phyloP scores from a whole-genome alignment of 176 grass and related monocot species.

The Aegilops umbellulata region DNA sequence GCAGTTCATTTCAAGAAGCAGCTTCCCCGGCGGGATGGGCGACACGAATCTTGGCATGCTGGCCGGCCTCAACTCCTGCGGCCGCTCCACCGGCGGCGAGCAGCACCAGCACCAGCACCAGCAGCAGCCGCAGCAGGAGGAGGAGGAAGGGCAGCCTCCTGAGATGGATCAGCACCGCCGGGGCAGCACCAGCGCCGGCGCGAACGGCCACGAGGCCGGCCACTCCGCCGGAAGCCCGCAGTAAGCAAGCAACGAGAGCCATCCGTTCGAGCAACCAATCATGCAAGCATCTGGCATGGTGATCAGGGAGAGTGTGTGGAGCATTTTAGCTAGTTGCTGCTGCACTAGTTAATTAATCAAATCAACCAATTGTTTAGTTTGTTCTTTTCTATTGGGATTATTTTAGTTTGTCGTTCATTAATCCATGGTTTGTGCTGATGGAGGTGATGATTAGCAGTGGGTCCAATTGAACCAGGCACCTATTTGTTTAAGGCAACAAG shows the following conservation, averaged over 20 bases:
- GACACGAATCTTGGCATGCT: slow-evolving; percentile 84
- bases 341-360: slow-evolving; percentile 38
- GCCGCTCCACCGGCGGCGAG: slow-evolving; percentile 38
- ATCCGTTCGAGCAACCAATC: slow-evolving; percentile 2
- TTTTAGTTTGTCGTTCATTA: slow-evolving; percentile 47
- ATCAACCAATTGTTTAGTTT: slow-evolving; percentile 53
- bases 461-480: slow-evolving; percentile 23
- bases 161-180: slow-evolving; percentile 37
- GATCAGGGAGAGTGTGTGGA: slow-evolving; percentile 24
- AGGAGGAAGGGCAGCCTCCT: background rate
- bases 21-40: slow-evolving; percentile 51
- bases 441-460: slow-evolving; percentile 49
- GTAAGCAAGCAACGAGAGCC: slow-evolving; percentile 26
- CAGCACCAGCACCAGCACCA: slow-evolving; percentile 33
- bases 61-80: slow-evolving; percentile 63
- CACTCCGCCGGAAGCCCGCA: slow-evolving; percentile 44
- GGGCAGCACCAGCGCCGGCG: slow-evolving; percentile 12
- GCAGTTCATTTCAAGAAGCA: slow-evolving; percentile 60
- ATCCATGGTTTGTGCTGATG: slow-evolving; percentile 43
- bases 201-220: slow-evolving; percentile 41
- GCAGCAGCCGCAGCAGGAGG: background rate
- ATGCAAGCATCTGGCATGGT: slow-evolving; percentile 31
- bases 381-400: slow-evolving; percentile 24
- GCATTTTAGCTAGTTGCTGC: slow-evolving; percentile 28
- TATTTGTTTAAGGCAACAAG: slow-evolving; percentile 19